Base-by-base conservation (phyloP, 352 stramenopile genomes). In the Globisporangium emineosum region DNA sequence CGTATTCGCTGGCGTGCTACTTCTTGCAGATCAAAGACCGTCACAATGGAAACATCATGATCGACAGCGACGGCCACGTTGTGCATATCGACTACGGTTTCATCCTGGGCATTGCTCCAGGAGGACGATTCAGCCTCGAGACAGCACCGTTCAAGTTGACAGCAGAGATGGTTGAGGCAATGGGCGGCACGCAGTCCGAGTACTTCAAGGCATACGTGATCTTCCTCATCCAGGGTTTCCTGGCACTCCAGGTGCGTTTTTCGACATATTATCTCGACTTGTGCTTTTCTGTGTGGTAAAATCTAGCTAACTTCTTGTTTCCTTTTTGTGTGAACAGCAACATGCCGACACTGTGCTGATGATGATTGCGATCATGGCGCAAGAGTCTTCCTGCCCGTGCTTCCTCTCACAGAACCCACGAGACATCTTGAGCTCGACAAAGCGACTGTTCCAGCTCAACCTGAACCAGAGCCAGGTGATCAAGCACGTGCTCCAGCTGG, bases 11-110 rank as follows among this genome's bases (percentile, higher is more conserved):
- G 23, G 94, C 98, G 29, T 97, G 88, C 59, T 99, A 99, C 73
- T 89, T 99, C 23, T 74, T 99, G 45, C 94, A 98, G 64, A 91
- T 99, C 68, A 99, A 99, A 73, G 98, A 99, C 76, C 88, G 97
- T 3, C 98, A 99, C 88, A 99, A 99, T 70, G 97, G 97, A 32
- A 99, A 99, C 72, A 98, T 99, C 63, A 98, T 99, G 90, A 97
- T 99, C 54, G 97, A 99, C 76, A 98, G 85, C 50, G 81, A 97
- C 51, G 97, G 97, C 8, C 94, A 98, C 70, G 79, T 99, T 3
- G 91, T 99, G 53, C 97, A 99, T 79, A 99, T 99, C 68, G 98
- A 99, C 79, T 99, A 99, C 74, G 97, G 98, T 17, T 99, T 99
- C 76, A 97, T 99, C 42, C 91, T 99, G 23, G 97, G 96, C 45